Conservation (phyloP, 805 yeast genomes). For the Cyberlindnera subsufficiens region DNA sequence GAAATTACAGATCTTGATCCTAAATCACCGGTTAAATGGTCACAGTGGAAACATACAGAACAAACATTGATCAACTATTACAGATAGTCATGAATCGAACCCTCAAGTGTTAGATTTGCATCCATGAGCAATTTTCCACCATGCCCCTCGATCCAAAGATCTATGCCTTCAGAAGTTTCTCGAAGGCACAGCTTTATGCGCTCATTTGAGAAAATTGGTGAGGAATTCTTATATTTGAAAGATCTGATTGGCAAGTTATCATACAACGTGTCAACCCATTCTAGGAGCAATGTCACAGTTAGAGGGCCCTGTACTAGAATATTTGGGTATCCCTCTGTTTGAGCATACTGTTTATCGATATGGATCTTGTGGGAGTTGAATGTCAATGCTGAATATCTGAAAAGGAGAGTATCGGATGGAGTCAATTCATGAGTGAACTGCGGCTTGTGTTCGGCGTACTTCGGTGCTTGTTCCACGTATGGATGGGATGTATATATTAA, state of each 20-base stretch:
- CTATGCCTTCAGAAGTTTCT: slow-evolving; percentile 3
- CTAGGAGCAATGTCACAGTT: slow-evolving; percentile 52
- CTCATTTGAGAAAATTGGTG: slow-evolving; percentile 35
- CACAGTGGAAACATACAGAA: slow-evolving; percentile 44
- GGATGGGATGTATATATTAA: slow-evolving; percentile 52
- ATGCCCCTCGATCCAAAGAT: slow-evolving; percentile 18
- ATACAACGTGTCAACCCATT: slow-evolving; percentile 35
- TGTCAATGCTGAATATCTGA: slow-evolving; percentile 68
- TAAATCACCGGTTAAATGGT: slow-evolving; percentile 39
- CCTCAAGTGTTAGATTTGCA: slow-evolving; percentile 1
- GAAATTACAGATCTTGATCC: slow-evolving; percentile 47
- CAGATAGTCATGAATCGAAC: neutral
- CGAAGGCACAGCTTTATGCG: slow-evolving; percentile 18
- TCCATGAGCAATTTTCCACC: slow-evolving; percentile 10
- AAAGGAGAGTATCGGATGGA: slow-evolving; percentile 39
- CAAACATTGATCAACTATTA: slow-evolving; percentile 9
- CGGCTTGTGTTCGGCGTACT: slow-evolving; percentile 7
- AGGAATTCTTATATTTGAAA: slow-evolving; percentile 38
- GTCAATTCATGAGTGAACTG: slow-evolving; percentile 24
- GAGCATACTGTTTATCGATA: slow-evolving; percentile 54
- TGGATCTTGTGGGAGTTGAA: slow-evolving; percentile 85
- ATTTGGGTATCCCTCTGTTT: slow-evolving; percentile 53
- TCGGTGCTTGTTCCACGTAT: slow-evolving; percentile 4
- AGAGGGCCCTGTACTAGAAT: slow-evolving; percentile 81
- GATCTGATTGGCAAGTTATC: slow-evolving; percentile 16